Percentiles rank a stretch among this genome's conserved stretches.
Evolutionary conservation across 2,329 filamentous ascomycete species (phyloP).

Genomic region (Talaromyces islandicus): DNA sequence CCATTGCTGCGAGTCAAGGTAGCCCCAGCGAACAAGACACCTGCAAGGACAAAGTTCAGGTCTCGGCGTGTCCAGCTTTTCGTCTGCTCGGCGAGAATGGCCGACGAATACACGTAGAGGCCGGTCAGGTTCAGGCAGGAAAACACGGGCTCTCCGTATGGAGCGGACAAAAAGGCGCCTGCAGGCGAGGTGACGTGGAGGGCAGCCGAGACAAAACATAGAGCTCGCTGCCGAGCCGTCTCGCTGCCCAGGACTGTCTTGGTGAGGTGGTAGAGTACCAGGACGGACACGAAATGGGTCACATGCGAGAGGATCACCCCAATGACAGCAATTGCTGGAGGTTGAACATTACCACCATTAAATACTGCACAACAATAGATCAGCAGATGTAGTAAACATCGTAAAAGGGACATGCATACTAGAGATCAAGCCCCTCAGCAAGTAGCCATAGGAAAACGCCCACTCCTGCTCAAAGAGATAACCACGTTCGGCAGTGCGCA

Average conservation of each 20-base stretch:
- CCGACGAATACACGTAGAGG: slow-evolving; percentile 60
- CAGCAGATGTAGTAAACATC: neutral
- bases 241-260: slow-evolving; percentile 45
- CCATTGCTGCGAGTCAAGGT: slow-evolving; percentile 79
- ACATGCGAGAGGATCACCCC: slow-evolving; percentile 64
- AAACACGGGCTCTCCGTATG: slow-evolving; percentile 76
- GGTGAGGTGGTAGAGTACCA: slow-evolving; percentile 65
- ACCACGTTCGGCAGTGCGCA: slow-evolving; percentile 47
- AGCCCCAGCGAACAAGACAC: slow-evolving; percentile 64
- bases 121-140: slow-evolving; percentile 71
- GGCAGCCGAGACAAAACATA: slow-evolving; percentile 57
- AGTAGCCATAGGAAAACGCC: slow-evolving; percentile 57
- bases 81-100: slow-evolving; percentile 25
- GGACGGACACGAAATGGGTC: slow-evolving; percentile 69
- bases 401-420: slow-evolving; percentile 18
- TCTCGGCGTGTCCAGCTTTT: slow-evolving; percentile 31
- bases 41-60: slow-evolving; percentile 54
- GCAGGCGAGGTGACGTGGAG: slow-evolving; percentile 83
- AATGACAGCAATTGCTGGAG: slow-evolving; percentile 16
- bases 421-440: slow-evolving; percentile 25
- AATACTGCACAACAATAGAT: slow-evolving; percentile 10
- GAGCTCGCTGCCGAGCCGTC: slow-evolving; percentile 21
- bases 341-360: neutral
- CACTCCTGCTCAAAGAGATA: slow-evolving; percentile 60
- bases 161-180: slow-evolving; percentile 81